Evolutionary conservation across 2,329 filamentous ascomycete genomes (phyloP), one percentile per base, ranked within the genome.

Genomic region (Stachybotrys echinatus): DNA sequence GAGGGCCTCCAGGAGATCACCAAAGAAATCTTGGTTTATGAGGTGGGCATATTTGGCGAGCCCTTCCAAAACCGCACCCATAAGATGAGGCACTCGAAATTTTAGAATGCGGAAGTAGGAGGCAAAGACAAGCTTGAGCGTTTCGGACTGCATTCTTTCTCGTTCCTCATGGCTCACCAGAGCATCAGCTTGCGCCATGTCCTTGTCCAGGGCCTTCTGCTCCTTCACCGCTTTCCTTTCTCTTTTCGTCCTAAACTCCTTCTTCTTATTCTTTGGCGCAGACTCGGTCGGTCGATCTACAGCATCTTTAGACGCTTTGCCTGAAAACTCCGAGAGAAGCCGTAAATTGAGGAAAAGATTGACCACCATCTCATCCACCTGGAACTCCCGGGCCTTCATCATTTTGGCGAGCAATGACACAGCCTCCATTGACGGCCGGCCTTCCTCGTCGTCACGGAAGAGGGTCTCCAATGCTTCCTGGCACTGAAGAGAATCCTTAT

Each of bases 1-100:
- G 38, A 99, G 76, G 1, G 91, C 92, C 70, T 97, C 94, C 12
- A 99, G 81, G 23, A 99, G 78, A 64, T 99, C 94, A 23, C 92
- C 94, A 61, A 99, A 99, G 75, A 99, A 97, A 65, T 99, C 90
- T 64, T 99, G 91, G 72, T 99, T 99, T 77, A 99, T 99, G 52
- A 99, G 79, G 65, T 96, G 94, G 4, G 92, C 86, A 65, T 95
- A 99, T 64, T 91, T 91, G 47, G 92, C 92, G 20, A 99, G 74
- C 23, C 94, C 94, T 73, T 97, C 94, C 5, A 99, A 80, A 0
- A 96, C 92, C 14, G 92, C 92, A n/a, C 94, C 94, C 89, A 96
- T 97, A 18, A 99, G 81, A 57, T 87, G 83, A 14, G 89, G 85
- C 21, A 83, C 79, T 22, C 91, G 84, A 48, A 84, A 77, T 73